These are phyloP conservation scores for Amanita pallidorosea DNA, from an alignment of 768 basidiomycete species.

Conservation along the genomic window DNA sequence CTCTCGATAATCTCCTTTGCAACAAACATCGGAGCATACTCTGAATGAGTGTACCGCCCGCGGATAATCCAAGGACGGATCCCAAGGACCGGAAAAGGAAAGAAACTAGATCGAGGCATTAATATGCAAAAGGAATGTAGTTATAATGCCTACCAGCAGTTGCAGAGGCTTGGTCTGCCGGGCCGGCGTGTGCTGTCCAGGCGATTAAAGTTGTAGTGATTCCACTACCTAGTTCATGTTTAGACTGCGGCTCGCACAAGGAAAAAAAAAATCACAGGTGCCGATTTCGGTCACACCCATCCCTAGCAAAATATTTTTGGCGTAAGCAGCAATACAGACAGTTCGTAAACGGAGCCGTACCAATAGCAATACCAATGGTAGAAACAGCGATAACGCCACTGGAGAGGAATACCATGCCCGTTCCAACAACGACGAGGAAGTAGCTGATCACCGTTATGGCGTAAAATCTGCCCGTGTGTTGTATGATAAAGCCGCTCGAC, in stretches of 20 bases:
- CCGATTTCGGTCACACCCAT: constrained; percentile 25
- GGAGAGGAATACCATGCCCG: constrained; percentile 23
- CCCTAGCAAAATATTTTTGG: constrained; percentile 13
- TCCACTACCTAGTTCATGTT: constrained; percentile 26
- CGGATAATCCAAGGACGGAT: constrained; percentile 43
- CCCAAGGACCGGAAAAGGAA: constrained; percentile 61
- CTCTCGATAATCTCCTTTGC: constrained; percentile 26
- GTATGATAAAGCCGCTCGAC: constrained; percentile 41
- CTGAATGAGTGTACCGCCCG: constrained; percentile 47
- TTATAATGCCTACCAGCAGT: constrained; percentile 36
- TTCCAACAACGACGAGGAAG: constrained; percentile 25
- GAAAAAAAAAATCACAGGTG: constrained; percentile 20
- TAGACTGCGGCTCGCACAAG: background rate
- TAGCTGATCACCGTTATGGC: constrained; percentile 35
- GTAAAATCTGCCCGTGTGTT: constrained; percentile 49
- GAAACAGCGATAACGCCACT: constrained; percentile 29
- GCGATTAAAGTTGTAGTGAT: constrained; percentile 50
- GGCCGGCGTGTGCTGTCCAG: constrained; percentile 53
- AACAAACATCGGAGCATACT: constrained; percentile 34
- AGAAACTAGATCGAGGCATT: constrained; percentile 27
- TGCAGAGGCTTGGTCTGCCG: constrained; percentile 51
- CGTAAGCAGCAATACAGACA: background rate
- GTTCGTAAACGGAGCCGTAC: constrained; percentile 16
- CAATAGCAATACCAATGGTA: constrained; percentile 26
- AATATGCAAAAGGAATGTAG: background rate